Conservation (phyloP, 2,329 filamentous ascomycete genomes). For the Fusarium mundagurra region DNA sequence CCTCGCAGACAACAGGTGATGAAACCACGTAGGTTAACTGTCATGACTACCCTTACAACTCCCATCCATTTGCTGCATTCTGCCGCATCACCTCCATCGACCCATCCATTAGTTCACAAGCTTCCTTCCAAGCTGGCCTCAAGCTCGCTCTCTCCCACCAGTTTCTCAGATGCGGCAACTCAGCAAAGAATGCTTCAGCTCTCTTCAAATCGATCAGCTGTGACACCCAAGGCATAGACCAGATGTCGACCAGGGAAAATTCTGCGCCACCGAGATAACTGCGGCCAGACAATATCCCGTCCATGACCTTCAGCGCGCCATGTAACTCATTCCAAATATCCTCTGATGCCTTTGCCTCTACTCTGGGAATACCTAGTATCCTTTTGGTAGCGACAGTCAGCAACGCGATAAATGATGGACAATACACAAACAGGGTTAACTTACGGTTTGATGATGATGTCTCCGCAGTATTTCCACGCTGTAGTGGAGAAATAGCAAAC, state of each 20-base stretch:
- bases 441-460: background rate
- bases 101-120: background rate
- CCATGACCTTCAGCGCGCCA: rapidly evolving
- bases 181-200: rapidly evolving
- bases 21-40: background rate
- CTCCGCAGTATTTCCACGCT: background rate
- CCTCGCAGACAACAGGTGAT: background rate
- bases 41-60: rapidly evolving
- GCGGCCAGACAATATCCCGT: background rate
- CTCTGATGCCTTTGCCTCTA: rapidly evolving
- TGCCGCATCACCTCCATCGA: background rate
- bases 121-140: background rate
- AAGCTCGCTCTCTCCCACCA: background rate
- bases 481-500: background rate
- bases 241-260: rapidly evolving
- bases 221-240: background rate
- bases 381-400: rapidly evolving
- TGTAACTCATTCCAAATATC: rapidly evolving
- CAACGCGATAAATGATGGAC: rapidly evolving
- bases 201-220: background rate
- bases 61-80: background rate
- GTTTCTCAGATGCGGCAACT: background rate
- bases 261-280: background rate
- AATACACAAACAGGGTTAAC: rapidly evolving
- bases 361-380: background rate